These are phyloP conservation scores for Ogataea ganodermae DNA, from an alignment of 805 yeast species.

Conservation along the genomic window DNA sequence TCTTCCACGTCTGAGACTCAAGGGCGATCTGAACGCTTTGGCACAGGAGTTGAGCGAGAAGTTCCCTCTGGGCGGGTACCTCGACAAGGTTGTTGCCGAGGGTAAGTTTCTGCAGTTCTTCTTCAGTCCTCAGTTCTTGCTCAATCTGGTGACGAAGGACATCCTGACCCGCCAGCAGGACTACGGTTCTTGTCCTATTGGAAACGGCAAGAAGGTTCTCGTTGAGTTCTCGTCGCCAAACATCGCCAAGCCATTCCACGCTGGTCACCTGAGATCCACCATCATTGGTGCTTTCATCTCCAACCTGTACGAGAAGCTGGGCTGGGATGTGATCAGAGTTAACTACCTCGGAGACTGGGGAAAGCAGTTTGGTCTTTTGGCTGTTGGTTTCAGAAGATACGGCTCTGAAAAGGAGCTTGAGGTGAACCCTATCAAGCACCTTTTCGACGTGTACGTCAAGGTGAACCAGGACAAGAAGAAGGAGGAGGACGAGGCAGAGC, in stretches of 20 bases:
- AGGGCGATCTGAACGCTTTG: slow-evolving; percentile 76
- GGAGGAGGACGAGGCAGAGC: slow-evolving; percentile 57
- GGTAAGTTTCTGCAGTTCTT: slow-evolving; percentile 93
- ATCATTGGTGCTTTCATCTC: slow-evolving; percentile 95
- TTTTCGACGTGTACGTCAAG: slow-evolving; percentile 90
- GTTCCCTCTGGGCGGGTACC: slow-evolving; percentile 71
- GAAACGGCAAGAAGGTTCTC: slow-evolving; percentile 66
- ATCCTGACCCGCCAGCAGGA: slow-evolving; percentile 57
- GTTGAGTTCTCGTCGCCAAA: slow-evolving; percentile 97
- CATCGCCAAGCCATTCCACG: slow-evolving; percentile 99
- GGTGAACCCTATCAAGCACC: slow-evolving; percentile 86
- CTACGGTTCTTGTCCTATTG: slow-evolving; percentile 78
- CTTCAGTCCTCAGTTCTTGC: slow-evolving; percentile 67
- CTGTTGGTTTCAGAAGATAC: slow-evolving; percentile 85
- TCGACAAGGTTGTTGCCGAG: slow-evolving; percentile 72
- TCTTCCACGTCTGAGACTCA: slow-evolving; percentile 83
- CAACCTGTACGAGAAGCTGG: slow-evolving; percentile 84
- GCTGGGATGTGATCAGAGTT: slow-evolving; percentile 90
- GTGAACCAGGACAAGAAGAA: slow-evolving; percentile 74
- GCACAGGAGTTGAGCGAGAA: slow-evolving; percentile 77
- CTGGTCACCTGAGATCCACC: slow-evolving; percentile 97
- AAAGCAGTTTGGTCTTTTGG: slow-evolving; percentile 94
- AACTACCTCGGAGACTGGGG: slow-evolving; percentile 99
- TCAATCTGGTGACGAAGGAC: slow-evolving; percentile 69
- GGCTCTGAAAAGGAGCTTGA: slow-evolving; percentile 76